A percentile compares a stretch with the other conserved stretches of the same genome.
phyloP scores from a whole-genome alignment of 2,329 filamentous ascomycete species.

The Sclerotinia sclerotiorum region DNA sequence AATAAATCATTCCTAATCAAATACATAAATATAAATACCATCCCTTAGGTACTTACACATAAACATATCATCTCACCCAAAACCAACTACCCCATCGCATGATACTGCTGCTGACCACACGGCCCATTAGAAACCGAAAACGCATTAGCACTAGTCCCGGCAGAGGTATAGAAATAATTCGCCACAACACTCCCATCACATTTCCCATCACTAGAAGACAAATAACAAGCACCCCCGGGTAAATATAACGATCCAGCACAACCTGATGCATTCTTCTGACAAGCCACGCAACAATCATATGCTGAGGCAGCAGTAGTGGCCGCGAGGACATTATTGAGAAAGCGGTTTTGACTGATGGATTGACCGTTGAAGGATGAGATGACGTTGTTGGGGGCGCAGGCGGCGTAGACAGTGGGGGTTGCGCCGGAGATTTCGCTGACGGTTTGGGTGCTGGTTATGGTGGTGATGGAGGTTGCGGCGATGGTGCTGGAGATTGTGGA shows the following conservation, averaged over 20 bases:
- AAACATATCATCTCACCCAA: no score
- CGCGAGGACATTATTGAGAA: neutral
- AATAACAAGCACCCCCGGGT: neutral
- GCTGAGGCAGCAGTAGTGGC: neutral
- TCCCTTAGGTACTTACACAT: no score
- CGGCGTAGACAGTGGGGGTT: neutral
- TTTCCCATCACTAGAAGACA: neutral
- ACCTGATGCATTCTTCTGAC: neutral
- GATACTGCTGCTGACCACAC: neutral
- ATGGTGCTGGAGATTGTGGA: constrained; percentile 3
- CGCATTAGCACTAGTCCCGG: neutral
- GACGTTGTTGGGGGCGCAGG: neutral
- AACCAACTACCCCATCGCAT: no score
- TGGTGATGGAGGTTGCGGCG: neutral
- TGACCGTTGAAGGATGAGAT: neutral
- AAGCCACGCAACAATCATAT: constrained; percentile 3
- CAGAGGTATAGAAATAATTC: neutral
- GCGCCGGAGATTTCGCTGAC: neutral
- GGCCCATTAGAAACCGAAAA: neutral
- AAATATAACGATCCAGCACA: neutral
- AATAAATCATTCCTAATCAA: no score
- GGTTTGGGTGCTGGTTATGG: neutral
- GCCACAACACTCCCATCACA: neutral
- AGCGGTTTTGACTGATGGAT: neutral
- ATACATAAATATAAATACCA: no score